Evolutionary conservation across 352 stramenopile genomes (phyloP).

Genomic region (Sclerospora graminicola): DNA sequence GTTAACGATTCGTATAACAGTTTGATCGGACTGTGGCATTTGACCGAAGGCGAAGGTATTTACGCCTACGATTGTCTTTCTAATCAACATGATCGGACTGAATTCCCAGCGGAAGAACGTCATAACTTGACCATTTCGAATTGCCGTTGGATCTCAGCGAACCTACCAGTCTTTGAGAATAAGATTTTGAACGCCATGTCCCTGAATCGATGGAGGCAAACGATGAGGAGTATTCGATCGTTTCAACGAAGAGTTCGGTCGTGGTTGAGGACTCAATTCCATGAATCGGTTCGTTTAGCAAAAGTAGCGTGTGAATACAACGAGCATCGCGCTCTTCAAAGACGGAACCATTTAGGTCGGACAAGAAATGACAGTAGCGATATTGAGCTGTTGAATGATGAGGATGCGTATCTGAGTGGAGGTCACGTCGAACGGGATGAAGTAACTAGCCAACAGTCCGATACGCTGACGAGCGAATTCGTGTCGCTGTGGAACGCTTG

Average conservation of each 20-base stretch:
- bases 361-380: conserved; percentile 24
- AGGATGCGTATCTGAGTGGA: conserved; percentile 12
- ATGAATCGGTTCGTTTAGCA: conserved; percentile 19
- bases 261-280: conserved; percentile 14
- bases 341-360: conserved; percentile 17
- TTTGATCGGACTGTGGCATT: conserved; percentile 55
- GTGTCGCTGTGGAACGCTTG: conserved; percentile 36
- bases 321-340: conserved; percentile 22
- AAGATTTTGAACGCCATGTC: conserved; percentile 24
- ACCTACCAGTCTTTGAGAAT: conserved; percentile 48
- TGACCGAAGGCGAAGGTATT: conserved; percentile 67
- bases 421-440: conserved; percentile 1
- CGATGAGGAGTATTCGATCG: conserved; percentile 17
- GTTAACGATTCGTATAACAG: conserved; percentile 11
- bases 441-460: neutral
- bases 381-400: conserved; percentile 14
- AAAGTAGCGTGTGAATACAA: conserved; percentile 33
- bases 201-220: conserved; percentile 17
- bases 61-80: conserved; percentile 36
- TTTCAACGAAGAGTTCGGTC: conserved; percentile 35
- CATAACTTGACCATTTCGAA: conserved; percentile 39
- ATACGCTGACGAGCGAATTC: conserved; percentile 13
- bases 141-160: conserved; percentile 56
- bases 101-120: conserved; percentile 11
- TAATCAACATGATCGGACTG: conserved; percentile 5